phyloP scores from a whole-genome alignment of 2,329 filamentous ascomycete species.

The Pseudogymnoascus sp. region DNA sequence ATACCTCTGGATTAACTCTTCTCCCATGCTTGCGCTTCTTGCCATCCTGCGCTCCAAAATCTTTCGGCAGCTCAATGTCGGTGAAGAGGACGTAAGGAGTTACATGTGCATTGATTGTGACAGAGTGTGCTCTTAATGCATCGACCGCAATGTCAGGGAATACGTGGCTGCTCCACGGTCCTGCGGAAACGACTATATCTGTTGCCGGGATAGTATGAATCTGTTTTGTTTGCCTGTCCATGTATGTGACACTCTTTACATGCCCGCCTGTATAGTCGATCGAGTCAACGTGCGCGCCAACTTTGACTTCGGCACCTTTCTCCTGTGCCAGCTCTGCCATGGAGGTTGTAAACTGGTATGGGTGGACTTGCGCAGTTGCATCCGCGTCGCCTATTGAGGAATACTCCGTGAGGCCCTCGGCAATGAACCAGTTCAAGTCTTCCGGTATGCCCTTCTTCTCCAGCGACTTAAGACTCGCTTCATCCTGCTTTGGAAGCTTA shows the following conservation, averaged over 20 bases:
- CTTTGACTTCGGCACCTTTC: slow-evolving; percentile 55
- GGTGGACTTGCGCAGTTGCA: slow-evolving; percentile 71
- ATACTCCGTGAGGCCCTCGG: slow-evolving; percentile 60
- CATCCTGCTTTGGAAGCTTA: slow-evolving; percentile 30
- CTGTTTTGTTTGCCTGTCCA: slow-evolving; percentile 38
- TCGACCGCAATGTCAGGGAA: slow-evolving; percentile 50
- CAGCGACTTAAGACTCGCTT: slow-evolving; percentile 12
- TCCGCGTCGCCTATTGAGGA: slow-evolving; percentile 73
- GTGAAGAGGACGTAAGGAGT: slow-evolving; percentile 76
- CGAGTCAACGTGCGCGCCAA: slow-evolving; percentile 36
- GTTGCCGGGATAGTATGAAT: slow-evolving; percentile 44
- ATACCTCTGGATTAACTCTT: slow-evolving; percentile 79
- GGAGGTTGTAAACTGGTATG: slow-evolving; percentile 75
- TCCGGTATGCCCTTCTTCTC: slow-evolving; percentile 39
- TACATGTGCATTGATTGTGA: slow-evolving; percentile 55
- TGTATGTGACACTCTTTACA: slow-evolving; percentile 50
- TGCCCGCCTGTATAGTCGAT: slow-evolving; percentile 40
- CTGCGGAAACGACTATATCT: slow-evolving; percentile 30
- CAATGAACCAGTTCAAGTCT: slow-evolving; percentile 76
- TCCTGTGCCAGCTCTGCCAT: slow-evolving; percentile 70
- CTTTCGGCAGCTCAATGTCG: slow-evolving; percentile 61
- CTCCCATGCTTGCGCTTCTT: slow-evolving; percentile 46
- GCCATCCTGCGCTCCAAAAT: slow-evolving; percentile 34
- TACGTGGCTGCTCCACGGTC: slow-evolving; percentile 54
- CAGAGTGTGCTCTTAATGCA: slow-evolving; percentile 54